Conservation (phyloP, 2,329 filamentous ascomycete genomes). For the Calonectria fujianensis region DNA sequence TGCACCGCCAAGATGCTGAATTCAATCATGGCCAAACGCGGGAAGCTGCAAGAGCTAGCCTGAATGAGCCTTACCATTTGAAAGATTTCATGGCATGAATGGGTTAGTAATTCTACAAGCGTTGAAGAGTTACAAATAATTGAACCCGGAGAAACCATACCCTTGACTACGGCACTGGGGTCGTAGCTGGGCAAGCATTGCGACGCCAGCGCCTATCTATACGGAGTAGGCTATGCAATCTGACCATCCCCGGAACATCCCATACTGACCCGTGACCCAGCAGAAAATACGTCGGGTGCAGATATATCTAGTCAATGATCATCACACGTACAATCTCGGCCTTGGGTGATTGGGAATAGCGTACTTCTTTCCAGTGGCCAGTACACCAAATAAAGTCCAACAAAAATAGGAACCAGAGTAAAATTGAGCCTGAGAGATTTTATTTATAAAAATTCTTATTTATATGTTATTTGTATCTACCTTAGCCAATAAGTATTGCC, state of each 20-base stretch:
- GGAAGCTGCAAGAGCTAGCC: not conserved
- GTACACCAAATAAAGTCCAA: too few relatives aligned
- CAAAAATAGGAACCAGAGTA: not conserved
- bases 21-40: not conserved
- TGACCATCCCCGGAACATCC: not conserved
- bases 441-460: not conserved
- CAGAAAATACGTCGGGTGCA: too few relatives aligned
- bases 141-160: not conserved
- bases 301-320: too few relatives aligned
- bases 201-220: conserved; percentile 46
- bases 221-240: not conserved
- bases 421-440: not conserved
- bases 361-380: not conserved
- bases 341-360: too few relatives aligned
- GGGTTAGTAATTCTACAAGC: not conserved
- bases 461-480: not conserved
- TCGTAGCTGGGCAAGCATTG: conserved; percentile 39
- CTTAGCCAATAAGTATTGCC: too few relatives aligned
- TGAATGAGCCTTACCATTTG: not conserved
- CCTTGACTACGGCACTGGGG: not conserved
- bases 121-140: not conserved
- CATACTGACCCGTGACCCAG: too few relatives aligned
- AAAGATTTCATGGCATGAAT: not conserved
- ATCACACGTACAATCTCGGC: too few relatives aligned
- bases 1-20: not conserved